Evolutionary conservation across 352 stramenopile species (phyloP).

Genomic region (Phytopythium helicoides): DNA sequence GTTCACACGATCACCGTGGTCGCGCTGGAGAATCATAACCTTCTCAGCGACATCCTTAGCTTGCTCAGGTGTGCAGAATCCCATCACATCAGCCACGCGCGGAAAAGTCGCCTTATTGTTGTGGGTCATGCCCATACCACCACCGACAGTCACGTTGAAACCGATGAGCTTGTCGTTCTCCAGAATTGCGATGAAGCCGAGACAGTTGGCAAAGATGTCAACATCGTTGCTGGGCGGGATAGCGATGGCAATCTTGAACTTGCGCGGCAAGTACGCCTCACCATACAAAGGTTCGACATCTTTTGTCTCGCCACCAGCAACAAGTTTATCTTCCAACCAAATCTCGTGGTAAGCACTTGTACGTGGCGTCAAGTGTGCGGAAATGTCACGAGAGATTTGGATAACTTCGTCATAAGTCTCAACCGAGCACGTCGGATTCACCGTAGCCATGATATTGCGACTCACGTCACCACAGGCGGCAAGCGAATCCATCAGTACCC

Average conservation of each 20-base stretch:
- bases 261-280: slow-evolving; percentile 95
- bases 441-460: slow-evolving; percentile 96
- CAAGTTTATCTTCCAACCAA: slow-evolving; percentile 97
- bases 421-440: slow-evolving; percentile 86
- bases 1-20: slow-evolving; percentile 97
- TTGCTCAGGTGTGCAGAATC: slow-evolving; percentile 94
- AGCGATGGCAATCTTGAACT: slow-evolving; percentile 99
- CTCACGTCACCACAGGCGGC: slow-evolving; percentile 96
- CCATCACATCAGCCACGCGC: slow-evolving; percentile 94
- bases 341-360: slow-evolving; percentile 97
- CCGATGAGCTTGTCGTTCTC: slow-evolving; percentile 81
- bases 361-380: slow-evolving; percentile 92
- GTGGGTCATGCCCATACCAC: slow-evolving; percentile 97
- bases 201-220: slow-evolving; percentile 97
- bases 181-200: slow-evolving; percentile 94
- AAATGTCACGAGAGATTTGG: slow-evolving; percentile 85
- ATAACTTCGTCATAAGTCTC: slow-evolving; percentile 86
- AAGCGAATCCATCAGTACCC: slow-evolving; percentile 92
- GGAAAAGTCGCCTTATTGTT: slow-evolving; percentile 98
- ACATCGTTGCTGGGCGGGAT: slow-evolving; percentile 97
- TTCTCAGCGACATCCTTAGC: slow-evolving; percentile 89
- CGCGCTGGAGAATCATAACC: slow-evolving; percentile 93
- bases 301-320: slow-evolving; percentile 89
- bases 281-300: slow-evolving; percentile 98
- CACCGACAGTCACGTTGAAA: slow-evolving; percentile 97